Evolutionary conservation across 139 green algal species (phyloP), one percentile per base, ranked within the genome.

Genomic region (Tetradesmus obliquus): DNA sequence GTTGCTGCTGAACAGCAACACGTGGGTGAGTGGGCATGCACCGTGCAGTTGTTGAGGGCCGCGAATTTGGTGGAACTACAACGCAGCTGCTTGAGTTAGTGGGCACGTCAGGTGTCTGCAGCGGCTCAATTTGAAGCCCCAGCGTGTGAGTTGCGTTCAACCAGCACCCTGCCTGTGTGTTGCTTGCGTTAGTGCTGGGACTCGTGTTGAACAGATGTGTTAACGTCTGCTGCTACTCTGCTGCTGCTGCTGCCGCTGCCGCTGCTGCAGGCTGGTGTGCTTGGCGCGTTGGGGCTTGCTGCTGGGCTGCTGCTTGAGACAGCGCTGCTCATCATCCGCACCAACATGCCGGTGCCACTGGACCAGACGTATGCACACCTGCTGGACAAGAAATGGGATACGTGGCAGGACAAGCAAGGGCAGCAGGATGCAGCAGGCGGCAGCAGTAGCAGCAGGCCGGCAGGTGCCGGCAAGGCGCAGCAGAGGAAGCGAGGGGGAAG

Each of bases 241-340:
- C 57, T 66, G 66, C 66, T 76, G 66, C 66, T 76, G 76, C 76
- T 45, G 72, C 72, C n/a, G 55, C 88, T 62, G 53, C 55, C 22
- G 15, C 51, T 55, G 3, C 45, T 79, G 90, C 90, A 95, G 93
- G 91, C 92, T 22, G 91, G 93, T 3, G 51, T 95, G n/a, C 57
- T 92, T 13, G 96, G 96, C 17, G 88, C 95, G 13, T 3, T 94
- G 2, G 93, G 95, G 15, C 89, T 98, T 58, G 83, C 94, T 3
- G 19, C 81, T 3, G 96, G 94, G 0, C 91, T 98, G 90, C 79
- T 98, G 72, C 53, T 98, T 79, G 96, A 98, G 87, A 96, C 94
- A 0, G 24, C 93, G 57, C 92, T 98, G 24, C 95, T 96, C 53
- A 94, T 98, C 71, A 91, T 98, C 8, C 91, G 96, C 20, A 95